Evolutionary conservation across 2,329 filamentous ascomycete species (phyloP).

Genomic region (Mycocentrospora acerina): DNA sequence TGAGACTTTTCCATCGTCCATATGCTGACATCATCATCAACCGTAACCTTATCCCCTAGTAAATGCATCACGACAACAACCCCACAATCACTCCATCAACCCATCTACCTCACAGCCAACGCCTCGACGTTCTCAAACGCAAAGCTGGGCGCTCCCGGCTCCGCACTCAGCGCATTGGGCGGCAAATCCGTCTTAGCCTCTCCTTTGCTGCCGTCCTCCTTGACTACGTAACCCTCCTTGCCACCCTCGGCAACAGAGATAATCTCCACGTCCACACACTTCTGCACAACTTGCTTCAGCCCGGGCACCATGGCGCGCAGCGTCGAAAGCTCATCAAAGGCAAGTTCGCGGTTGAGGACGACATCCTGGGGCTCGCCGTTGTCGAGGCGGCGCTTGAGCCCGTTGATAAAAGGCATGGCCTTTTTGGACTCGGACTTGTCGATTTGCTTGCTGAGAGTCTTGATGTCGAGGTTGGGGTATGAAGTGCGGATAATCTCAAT

Average conservation of each 20-base stretch:
- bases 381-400: conserved; percentile 78
- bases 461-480: conserved; percentile 67
- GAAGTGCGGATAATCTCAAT: conserved; percentile 33
- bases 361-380: conserved; percentile 63
- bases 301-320: conserved; percentile 76
- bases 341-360: conserved; percentile 81
- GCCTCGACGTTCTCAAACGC: conserved; percentile 74
- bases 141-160: conserved; percentile 81
- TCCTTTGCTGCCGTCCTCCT: conserved; percentile 55
- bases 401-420: conserved; percentile 95
- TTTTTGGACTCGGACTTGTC: conserved; percentile 93
- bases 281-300: conserved; percentile 73
- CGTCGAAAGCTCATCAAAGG: conserved; percentile 80
- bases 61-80: not conserved
- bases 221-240: conserved; percentile 62
- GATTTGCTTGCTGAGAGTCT: conserved; percentile 74
- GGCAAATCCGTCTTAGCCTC: conserved; percentile 61
- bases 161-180: conserved; percentile 67
- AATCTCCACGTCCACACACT: conserved; percentile 69
- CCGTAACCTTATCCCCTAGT: no score
- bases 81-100: not conserved
- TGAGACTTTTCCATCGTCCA: no score
- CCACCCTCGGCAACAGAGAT: conserved; percentile 70
- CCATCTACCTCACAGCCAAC: conserved; percentile 23
- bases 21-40: no score